Evolutionary conservation across 2,329 filamentous ascomycete species (phyloP).

Genomic region (Epichloe scottii): DNA sequence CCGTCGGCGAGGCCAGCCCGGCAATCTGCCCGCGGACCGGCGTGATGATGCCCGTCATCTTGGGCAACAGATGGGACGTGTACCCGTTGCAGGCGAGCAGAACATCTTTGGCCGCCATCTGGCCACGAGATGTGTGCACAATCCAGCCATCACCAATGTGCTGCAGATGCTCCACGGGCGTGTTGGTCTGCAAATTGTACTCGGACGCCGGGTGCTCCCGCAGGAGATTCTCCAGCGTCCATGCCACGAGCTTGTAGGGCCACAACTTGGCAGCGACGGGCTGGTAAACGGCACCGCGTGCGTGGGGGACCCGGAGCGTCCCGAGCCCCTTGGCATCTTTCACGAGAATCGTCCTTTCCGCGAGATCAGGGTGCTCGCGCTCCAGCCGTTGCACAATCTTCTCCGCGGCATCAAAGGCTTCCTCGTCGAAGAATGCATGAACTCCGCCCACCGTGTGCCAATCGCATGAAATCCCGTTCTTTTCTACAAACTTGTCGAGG

Average conservation of each 20-base stretch:
- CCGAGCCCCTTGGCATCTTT: constrained; percentile 28
- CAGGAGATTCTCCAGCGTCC: constrained; percentile 51
- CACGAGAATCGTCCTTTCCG: constrained; percentile 31
- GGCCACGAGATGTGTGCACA: constrained; percentile 57
- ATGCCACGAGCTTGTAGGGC: constrained; percentile 75
- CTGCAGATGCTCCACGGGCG: constrained; percentile 44
- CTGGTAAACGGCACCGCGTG: constrained; percentile 52
- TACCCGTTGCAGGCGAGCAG: constrained; percentile 78
- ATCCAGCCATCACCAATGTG: constrained; percentile 35
- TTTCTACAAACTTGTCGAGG: constrained; percentile 43
- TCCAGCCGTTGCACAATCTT: constrained; percentile 38
- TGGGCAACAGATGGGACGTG: constrained; percentile 61
- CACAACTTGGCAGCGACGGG: constrained; percentile 55
- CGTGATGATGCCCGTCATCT: constrained; percentile 58
- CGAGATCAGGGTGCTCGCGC: constrained; percentile 42
- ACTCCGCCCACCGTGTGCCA: constrained; percentile 52
- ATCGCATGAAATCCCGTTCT: constrained; percentile 53
- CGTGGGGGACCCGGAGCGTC: constrained; percentile 40
- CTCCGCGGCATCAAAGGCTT: constrained; percentile 40
- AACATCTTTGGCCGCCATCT: constrained; percentile 47
- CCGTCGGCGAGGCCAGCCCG: constrained; percentile 45
- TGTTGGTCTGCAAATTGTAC: constrained; percentile 66
- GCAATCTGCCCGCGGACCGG: constrained; percentile 66
- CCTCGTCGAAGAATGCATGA: constrained; percentile 46
- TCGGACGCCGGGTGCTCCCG: constrained; percentile 21